Base-by-base conservation (phyloP, 768 basidiomycete species). In the Xerocomellus chrysenteron region DNA sequence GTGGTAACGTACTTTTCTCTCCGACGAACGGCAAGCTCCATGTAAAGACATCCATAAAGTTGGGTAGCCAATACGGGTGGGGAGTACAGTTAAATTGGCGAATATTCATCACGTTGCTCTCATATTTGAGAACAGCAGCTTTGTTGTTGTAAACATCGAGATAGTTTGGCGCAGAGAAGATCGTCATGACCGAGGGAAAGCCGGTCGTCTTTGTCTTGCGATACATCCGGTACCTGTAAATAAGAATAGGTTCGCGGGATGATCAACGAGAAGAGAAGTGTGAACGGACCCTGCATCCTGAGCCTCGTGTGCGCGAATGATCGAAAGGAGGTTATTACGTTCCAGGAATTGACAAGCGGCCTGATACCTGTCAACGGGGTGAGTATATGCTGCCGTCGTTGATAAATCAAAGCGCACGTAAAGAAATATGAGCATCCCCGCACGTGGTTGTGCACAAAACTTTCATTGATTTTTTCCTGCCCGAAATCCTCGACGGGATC, bases 111-210 rank as follows among this genome's bases (percentile, higher is more conserved):
- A 96, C 94, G 68, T 99, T 99, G 72, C 92, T 94, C 76, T 98
- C 97, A 68, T 98, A 98, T 76, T 98, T 98, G 68, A 99, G 84
- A 21, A 99, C 95, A 0, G 97, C 97, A 2, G 95, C 97, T 75
- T 98, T 98, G 78, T 99, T 99, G 75, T 96, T 94, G 75, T 98
- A 98, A 19, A 98, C 93, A 67, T 98, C 97, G 55, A 98, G 87
- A 69, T 98, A 98, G 71, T 98, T 95, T 41, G 97, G 97, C 9
- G 95, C 95, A 16, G 92, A 95, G 76, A 99, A 99, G 67, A 99
- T 94, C n/a, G 96, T 98, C 94, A 99, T 98, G 56, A 99, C 95
- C 16, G 94, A 96, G 17, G 97, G 96, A 79, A 99, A 98, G 7
- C 96, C 95, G 0, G 95, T 98, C 19, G 92, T 90, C 74, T 94